These are phyloP conservation scores for Volvox africanus DNA, from an alignment of 139 green algal genomes.

Conservation along the genomic window DNA sequence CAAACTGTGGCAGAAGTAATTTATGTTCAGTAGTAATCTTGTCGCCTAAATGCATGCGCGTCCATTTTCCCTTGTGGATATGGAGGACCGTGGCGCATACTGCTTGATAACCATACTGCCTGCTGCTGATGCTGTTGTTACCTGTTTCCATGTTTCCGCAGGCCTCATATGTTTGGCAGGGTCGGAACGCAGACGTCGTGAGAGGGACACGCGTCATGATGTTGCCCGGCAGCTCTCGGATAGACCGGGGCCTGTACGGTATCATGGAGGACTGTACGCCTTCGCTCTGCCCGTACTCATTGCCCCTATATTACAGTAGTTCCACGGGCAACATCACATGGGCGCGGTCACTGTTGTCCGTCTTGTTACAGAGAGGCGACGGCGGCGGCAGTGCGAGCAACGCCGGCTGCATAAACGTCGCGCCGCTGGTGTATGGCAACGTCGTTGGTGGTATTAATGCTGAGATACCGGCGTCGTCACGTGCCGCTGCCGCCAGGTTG, in stretches of 20 bases:
- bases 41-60: too few relatives aligned
- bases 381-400: background rate
- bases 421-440: constrained; percentile 30
- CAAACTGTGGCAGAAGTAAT: too few relatives aligned
- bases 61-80: too few relatives aligned
- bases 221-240: background rate
- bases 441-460: constrained; percentile 10
- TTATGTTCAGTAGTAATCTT: too few relatives aligned
- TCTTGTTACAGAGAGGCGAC: too few relatives aligned
- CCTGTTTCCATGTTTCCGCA: background rate
- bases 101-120: background rate
- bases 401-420: constrained; percentile 8
- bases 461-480: background rate
- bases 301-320: background rate
- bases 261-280: constrained; percentile 5
- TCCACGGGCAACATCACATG: background rate
- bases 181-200: background rate
- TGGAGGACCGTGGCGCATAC: too few relatives aligned
- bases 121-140: background rate
- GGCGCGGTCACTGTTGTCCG: too few relatives aligned
- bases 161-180: background rate
- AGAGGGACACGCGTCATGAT: background rate
- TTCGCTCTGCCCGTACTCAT: background rate
- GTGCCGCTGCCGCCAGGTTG: background rate
- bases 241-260: background rate